Conservation (phyloP, 805 yeast species). For the Cyberlindnera meyerae region DNA sequence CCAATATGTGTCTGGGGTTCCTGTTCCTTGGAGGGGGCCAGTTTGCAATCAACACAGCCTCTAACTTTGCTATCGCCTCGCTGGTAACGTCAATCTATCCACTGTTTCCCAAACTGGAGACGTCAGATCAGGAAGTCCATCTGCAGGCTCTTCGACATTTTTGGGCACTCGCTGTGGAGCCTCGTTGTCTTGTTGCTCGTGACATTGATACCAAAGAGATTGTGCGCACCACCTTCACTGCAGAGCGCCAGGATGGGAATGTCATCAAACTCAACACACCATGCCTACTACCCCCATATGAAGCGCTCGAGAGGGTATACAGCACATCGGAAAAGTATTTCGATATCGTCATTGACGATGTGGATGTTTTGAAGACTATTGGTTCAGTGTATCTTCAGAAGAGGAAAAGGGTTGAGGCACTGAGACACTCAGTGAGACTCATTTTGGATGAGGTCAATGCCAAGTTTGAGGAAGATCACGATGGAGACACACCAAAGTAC, state of each 20-base stretch:
- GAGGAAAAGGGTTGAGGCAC: conserved; percentile 27
- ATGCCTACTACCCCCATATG: conserved; percentile 59
- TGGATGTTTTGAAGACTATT: conserved; percentile 28
- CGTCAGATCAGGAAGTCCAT: conserved; percentile 51
- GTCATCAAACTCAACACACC: conserved; percentile 46
- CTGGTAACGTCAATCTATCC: conserved; percentile 78
- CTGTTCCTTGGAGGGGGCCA: conserved; percentile 91
- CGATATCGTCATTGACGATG: conserved; percentile 39
- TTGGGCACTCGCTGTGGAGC: conserved; percentile 83
- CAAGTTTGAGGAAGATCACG: conserved; percentile 12
- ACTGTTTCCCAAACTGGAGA: conserved; percentile 45
- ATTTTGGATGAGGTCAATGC: conserved; percentile 20
- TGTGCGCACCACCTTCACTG: conserved; percentile 38
- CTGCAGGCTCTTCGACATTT: conserved; percentile 83
- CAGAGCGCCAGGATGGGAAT: conserved; percentile 35
- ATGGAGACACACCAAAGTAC: conserved; percentile 4
- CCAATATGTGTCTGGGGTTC: conserved; percentile 81
- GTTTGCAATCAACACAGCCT: conserved; percentile 59
- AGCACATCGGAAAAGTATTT: conserved; percentile 47
- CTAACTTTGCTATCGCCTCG: conserved; percentile 61
- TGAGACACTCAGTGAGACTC: conserved; percentile 33
- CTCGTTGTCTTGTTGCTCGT: conserved; percentile 72
- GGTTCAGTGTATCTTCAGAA: conserved; percentile 44
- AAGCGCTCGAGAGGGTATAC: conserved; percentile 42
- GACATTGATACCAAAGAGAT: conserved; percentile 61